Percentiles rank a stretch among this genome's conserved stretches.
These are phyloP conservation scores for Heliocybe sulcata DNA, from an alignment of 1,284 basidiomycete species.

Conservation along the genomic window DNA sequence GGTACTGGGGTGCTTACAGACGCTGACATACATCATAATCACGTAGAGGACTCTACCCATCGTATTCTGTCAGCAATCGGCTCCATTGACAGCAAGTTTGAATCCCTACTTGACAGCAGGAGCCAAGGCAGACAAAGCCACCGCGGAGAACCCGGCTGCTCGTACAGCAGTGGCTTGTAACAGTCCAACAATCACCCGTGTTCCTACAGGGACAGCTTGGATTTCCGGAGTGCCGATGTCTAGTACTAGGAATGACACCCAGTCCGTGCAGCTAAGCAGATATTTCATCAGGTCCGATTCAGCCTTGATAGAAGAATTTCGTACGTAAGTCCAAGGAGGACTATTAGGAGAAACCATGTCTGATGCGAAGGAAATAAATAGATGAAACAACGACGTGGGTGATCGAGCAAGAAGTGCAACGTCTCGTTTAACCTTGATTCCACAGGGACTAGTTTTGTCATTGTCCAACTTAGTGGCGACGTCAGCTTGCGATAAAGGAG, in stretches of 20 bases:
- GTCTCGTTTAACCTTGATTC: constrained; percentile 48
- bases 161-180: constrained; percentile 79
- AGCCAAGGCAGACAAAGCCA: constrained; percentile 57
- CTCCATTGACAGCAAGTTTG: not conserved
- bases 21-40: constrained; percentile 83
- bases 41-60: constrained; percentile 69
- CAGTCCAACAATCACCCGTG: constrained; percentile 56
- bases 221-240: constrained; percentile 80
- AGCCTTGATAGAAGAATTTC: constrained; percentile 11
- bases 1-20: constrained; percentile 41
- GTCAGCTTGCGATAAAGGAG: not conserved
- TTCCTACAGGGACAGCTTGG: constrained; percentile 62
- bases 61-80: no score
- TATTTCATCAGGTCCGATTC: not conserved
- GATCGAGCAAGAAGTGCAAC: constrained; percentile 74
- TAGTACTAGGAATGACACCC: constrained; percentile 82
- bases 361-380: constrained; percentile 54
- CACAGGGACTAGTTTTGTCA: constrained; percentile 37
- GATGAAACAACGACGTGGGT: constrained; percentile 46
- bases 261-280: constrained; percentile 62
- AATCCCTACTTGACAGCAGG: constrained; percentile 51
- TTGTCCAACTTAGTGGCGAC: constrained; percentile 36
- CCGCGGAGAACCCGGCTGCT: constrained; percentile 83
- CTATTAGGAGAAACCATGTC: constrained; percentile 83
- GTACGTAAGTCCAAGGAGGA: constrained; percentile 67